Base-by-base conservation (phyloP, 179 eudicot genomes). In the Drosera spatulata region DNA sequence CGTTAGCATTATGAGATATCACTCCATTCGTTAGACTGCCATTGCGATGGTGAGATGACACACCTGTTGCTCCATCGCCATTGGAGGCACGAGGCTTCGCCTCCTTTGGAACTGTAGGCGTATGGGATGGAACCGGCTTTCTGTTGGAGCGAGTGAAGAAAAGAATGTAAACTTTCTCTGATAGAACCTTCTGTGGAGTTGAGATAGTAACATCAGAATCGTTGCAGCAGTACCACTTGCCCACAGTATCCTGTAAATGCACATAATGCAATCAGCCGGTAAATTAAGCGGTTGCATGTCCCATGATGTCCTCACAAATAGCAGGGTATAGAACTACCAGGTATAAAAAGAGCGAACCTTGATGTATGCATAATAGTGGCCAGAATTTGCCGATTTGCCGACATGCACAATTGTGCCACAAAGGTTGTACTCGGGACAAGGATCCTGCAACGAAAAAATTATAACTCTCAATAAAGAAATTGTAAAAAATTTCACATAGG, bases 191-290 rank as follows among this genome's bases (percentile, higher is more conserved):
- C 71, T 85, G 81, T 66, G 80, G 69, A 44, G 77, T 78, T 52
- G 97, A 79, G 52, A 80, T 71, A 53, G 87, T 73, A 47, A 93
- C 95, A 70, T 50, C 74, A 45, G 95, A 74, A 80, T 93, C 99
- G 75, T 93, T 86, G 85, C 99, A 93, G 82, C 97, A 93, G 72
- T 78, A 90, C 99, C 99, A 93, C 67, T 86, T 85, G 14, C 88
- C 86, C 74, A 77, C 58, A 10, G 87, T 80, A 78, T 93, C 97
- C 99, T 93, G 80, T 58, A 66, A 12, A 73, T 11, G 50, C 4
- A n/a, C n/a, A 64, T 13, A 11, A 41, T 41, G 13, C 61, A 53
- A 61, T 41, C 59, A 41, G 65, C 37, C 55, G 58, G 75, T 56
- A 74, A 56, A 45, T 46, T 66, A 50, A 44, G 11, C 11, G 2